A percentile compares a stretch with the other conserved stretches of the same genome.
These are phyloP conservation scores for Francoa sonchifolia DNA, from an alignment of 441 rosid genomes.

Conservation along the genomic window DNA sequence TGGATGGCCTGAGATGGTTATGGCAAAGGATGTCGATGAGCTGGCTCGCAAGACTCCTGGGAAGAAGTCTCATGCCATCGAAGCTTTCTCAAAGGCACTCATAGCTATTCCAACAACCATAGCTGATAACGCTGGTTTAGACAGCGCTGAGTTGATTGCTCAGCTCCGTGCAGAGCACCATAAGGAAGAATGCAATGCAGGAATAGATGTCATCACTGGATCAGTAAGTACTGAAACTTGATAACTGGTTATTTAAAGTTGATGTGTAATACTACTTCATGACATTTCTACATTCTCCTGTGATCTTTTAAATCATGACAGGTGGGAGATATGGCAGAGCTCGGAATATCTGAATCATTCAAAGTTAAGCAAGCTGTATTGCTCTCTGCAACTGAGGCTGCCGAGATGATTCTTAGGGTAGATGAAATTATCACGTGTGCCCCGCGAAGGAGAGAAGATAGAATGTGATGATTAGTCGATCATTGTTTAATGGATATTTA, in stretches of 20 bases:
- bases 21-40: conserved; percentile 93
- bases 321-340: conserved; percentile 79
- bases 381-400: conserved; percentile 94
- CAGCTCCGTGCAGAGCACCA: conserved; percentile 98
- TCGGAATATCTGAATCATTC: conserved; percentile 77
- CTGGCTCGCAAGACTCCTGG: conserved; percentile 86
- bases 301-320: conserved; percentile 17
- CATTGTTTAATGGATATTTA: too few relatives aligned
- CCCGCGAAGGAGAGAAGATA: conserved; percentile 84
- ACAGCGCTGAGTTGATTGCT: conserved; percentile 84
- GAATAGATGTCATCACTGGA: conserved; percentile 87
- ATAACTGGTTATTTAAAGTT: neutral
- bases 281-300: neutral
- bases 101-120: conserved; percentile 78
- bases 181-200: conserved; percentile 60
- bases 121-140: conserved; percentile 95
- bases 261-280: neutral
- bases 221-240: conserved; percentile 40
- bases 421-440: conserved; percentile 94
- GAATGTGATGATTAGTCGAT: conserved; percentile 43
- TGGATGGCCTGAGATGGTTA: conserved; percentile 99
- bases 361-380: conserved; percentile 90
- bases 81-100: conserved; percentile 85
- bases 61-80: conserved; percentile 89
- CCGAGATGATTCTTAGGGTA: conserved; percentile 93